Evolutionary conservation across 257 asterid species (phyloP).

Genomic region (Petunia axillaris): DNA sequence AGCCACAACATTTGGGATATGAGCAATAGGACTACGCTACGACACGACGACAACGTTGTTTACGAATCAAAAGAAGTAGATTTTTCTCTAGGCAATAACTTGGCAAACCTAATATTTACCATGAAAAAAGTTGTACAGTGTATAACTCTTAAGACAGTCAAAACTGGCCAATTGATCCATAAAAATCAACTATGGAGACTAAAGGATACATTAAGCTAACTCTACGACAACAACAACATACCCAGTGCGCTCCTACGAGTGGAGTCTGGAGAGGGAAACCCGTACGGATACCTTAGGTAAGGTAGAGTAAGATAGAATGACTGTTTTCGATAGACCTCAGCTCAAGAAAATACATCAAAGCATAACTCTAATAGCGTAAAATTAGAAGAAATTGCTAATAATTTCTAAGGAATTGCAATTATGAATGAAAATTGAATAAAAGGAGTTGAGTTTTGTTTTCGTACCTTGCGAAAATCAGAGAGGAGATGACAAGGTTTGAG

Average conservation of each 20-base stretch:
- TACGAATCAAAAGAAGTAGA: neutral
- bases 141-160: neutral
- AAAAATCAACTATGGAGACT: neutral
- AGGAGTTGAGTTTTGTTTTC: neutral
- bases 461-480: neutral
- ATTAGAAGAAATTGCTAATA: too few species aligned
- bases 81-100: neutral
- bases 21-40: neutral
- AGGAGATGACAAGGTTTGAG: neutral
- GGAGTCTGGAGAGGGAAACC: too few species aligned
- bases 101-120: neutral
- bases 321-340: too few species aligned
- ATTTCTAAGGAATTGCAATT: neutral
- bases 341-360: too few species aligned
- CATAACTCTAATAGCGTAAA: too few species aligned
- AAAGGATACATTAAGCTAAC: slow-evolving; percentile 2
- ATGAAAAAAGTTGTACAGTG: neutral
- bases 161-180: neutral
- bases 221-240: neutral
- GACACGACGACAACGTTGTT: neutral
- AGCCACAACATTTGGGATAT: neutral
- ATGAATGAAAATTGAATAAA: neutral
- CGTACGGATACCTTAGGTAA: too few species aligned
- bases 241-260: too few species aligned
- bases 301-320: too few species aligned